phyloP scores from a whole-genome alignment of 2,329 filamentous ascomycete genomes.

The Fusarium tuaranense region DNA sequence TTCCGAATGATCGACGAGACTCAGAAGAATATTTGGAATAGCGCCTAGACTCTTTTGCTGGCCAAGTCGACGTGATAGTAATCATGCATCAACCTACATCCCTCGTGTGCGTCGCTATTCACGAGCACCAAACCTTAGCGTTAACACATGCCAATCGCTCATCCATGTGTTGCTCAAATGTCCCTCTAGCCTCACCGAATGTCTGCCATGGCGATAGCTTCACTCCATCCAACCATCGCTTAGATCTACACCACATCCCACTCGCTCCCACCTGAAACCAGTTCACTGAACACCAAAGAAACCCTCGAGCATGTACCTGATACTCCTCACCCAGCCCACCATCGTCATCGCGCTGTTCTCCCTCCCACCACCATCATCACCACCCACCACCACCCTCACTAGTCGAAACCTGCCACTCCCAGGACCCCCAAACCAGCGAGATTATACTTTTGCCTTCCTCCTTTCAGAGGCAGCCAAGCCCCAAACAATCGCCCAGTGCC shows the following conservation, averaged over 20 bases:
- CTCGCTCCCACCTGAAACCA: slow-evolving; percentile 5
- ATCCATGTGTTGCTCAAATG: not conserved
- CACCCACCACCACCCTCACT: not conserved
- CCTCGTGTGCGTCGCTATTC: not conserved
- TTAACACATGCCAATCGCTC: not conserved
- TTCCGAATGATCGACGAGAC: not conserved
- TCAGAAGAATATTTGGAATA: not conserved
- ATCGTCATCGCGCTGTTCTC: slow-evolving; percentile 11
- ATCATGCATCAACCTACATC: not conserved
- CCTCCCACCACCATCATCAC: not conserved
- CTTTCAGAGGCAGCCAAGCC: not conserved
- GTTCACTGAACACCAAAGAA: slow-evolving; percentile 1
- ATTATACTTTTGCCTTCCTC: not conserved
- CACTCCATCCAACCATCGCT: slow-evolving; percentile 5
- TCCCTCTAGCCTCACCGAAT: not conserved
- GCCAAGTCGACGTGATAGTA: not conserved
- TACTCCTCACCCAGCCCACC: slow-evolving; percentile 24
- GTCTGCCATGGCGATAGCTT: not conserved
- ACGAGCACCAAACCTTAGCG: not conserved
- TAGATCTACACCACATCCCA: slow-evolving; percentile 28
- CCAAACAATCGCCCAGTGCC: not conserved
- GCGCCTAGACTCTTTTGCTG: not conserved
- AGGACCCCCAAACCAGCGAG: not conserved
- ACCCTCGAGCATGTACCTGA: slow-evolving; percentile 18
- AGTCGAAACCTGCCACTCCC: not conserved